phyloP scores from a whole-genome alignment of 1,284 basidiomycete species.

The Mycena sp. region DNA sequence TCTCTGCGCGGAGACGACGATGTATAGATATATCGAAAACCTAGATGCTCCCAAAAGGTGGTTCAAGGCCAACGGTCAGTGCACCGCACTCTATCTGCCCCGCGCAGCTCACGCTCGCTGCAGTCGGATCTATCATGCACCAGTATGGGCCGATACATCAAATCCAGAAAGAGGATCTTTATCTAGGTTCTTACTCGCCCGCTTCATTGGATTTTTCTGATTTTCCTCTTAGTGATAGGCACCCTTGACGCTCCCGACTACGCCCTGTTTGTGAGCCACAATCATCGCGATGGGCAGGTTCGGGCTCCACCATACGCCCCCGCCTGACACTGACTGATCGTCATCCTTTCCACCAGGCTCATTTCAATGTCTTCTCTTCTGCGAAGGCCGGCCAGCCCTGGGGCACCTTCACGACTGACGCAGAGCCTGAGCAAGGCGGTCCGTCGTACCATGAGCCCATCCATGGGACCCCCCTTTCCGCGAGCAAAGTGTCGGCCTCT shows the following conservation, averaged over 20 bases:
- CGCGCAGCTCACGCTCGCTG: too few species aligned
- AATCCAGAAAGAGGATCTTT: constrained; percentile 71
- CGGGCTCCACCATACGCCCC: constrained; percentile 26
- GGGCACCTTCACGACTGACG: constrained; percentile 70
- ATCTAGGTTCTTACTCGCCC: constrained; percentile 52
- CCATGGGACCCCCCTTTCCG: constrained; percentile 43
- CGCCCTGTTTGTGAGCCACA: constrained; percentile 69
- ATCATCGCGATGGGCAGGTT: constrained; percentile 61
- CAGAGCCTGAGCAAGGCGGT: constrained; percentile 45
- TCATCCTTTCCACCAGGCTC: constrained; percentile 43
- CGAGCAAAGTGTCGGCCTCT: constrained; percentile 58
- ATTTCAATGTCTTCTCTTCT: constrained; percentile 69
- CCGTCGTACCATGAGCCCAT: constrained; percentile 50
- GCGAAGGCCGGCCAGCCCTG: constrained; percentile 62
- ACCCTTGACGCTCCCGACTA: constrained; percentile 69
- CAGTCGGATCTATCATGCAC: constrained; percentile 65
- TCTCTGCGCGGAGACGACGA: constrained; percentile 66
- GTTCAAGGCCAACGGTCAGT: constrained; percentile 71
- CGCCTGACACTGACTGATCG: neutral
- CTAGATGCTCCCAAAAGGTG: constrained; percentile 66
- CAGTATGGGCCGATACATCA: constrained; percentile 58
- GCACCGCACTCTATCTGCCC: too few species aligned
- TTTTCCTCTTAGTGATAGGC: constrained; percentile 62
- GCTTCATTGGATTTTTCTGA: neutral
- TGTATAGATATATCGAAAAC: constrained; percentile 68